These are phyloP conservation scores for Bipolaris gigantea DNA, from an alignment of 2,329 filamentous ascomycete genomes.

Conservation along the genomic window DNA sequence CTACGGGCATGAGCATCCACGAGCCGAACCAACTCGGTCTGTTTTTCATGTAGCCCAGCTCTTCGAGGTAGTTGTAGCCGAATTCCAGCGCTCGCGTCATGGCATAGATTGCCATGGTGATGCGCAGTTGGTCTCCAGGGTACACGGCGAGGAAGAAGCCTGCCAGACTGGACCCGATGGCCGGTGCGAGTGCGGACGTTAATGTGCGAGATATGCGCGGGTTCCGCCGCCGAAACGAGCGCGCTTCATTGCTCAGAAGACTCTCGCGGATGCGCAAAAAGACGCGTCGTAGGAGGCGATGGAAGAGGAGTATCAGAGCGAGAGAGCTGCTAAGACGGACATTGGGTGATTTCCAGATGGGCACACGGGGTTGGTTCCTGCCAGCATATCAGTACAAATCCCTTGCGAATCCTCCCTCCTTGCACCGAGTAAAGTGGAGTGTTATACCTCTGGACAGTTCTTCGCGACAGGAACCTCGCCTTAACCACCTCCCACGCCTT, in stretches of 20 bases:
- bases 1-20: conserved; percentile 55
- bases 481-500: conserved; percentile 52
- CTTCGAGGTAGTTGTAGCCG: conserved; percentile 79
- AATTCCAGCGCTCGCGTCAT: conserved; percentile 84
- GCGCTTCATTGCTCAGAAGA: conserved; percentile 76
- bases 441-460: conserved; percentile 29
- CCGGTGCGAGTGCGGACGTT: conserved; percentile 81
- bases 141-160: conserved; percentile 80
- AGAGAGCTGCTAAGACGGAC: conserved; percentile 80
- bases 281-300: conserved; percentile 88
- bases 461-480: conserved; percentile 41
- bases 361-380: conserved; percentile 43
- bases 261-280: conserved; percentile 77
- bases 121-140: conserved; percentile 69
- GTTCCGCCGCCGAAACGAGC: conserved; percentile 80
- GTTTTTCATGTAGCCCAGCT: conserved; percentile 64
- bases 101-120: conserved; percentile 80
- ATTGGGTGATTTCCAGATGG: conserved; percentile 62
- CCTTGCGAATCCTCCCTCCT: neutral
- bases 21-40: conserved; percentile 67
- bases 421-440: neutral
- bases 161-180: conserved; percentile 85
- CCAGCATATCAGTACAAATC: neutral
- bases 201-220: conserved; percentile 73
- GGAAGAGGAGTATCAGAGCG: conserved; percentile 82